These are phyloP conservation scores for Cyanodermella asteris DNA, from an alignment of 2,329 filamentous ascomycete genomes.

Conservation along the genomic window DNA sequence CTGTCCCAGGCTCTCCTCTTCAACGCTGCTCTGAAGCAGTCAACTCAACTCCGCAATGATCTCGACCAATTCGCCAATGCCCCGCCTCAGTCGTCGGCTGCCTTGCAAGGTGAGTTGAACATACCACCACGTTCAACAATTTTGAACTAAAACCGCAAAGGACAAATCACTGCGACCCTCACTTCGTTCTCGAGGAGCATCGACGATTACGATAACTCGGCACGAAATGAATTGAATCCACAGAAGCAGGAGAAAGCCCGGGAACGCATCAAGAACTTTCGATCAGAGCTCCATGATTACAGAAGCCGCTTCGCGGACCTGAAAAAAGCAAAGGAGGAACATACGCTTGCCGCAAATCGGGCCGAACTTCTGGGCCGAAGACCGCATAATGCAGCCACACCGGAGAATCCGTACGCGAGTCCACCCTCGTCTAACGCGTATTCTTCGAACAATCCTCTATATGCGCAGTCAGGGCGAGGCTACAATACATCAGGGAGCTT, in stretches of 20 bases:
- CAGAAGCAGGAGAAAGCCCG: conserved; percentile 82
- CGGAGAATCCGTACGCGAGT: conserved; percentile 84
- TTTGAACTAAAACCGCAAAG: conserved; percentile 19
- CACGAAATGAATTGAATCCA: conserved; percentile 70
- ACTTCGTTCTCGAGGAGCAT: conserved; percentile 72
- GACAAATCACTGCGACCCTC: conserved; percentile 57
- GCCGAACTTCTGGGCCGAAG: conserved; percentile 68
- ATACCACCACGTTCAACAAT: neutral
- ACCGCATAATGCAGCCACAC: conserved; percentile 55
- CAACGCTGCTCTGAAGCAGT: conserved; percentile 70
- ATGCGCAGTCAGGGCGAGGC: too few relatives aligned
- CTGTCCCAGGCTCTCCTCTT: conserved; percentile 50
- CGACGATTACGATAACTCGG: conserved; percentile 72
- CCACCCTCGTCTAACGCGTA: conserved; percentile 19
- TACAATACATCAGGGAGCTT: too few relatives aligned
- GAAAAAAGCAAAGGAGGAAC: conserved; percentile 30
- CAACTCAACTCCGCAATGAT: conserved; percentile 55
- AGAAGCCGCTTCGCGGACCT: conserved; percentile 55
- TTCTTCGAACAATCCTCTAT: too few relatives aligned
- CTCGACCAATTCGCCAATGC: conserved; percentile 46
- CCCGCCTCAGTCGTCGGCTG: conserved; percentile 33
- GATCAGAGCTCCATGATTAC: conserved; percentile 60
- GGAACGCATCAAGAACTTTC: conserved; percentile 70
- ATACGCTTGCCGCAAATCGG: conserved; percentile 33
- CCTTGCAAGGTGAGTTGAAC: conserved; percentile 30